These are phyloP conservation scores for Verticillium isaacii DNA, from an alignment of 2,329 filamentous ascomycete species.

Conservation along the genomic window DNA sequence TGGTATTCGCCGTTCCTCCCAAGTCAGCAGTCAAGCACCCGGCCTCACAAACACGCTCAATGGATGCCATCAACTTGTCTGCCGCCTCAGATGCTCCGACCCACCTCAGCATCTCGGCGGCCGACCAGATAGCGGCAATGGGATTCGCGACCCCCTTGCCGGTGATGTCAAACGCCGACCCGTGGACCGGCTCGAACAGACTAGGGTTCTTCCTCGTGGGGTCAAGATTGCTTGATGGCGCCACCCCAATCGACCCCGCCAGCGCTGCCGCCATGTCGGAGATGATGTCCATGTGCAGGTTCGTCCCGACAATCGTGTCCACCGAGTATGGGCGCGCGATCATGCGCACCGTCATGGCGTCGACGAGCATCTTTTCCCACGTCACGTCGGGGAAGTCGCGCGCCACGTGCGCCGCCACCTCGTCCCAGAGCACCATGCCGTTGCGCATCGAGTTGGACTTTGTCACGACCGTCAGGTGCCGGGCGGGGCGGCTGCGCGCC, in stretches of 20 bases:
- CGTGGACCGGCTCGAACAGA: conserved; percentile 56
- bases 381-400: conserved; percentile 55
- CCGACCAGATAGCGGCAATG: conserved; percentile 50
- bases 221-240: conserved; percentile 61
- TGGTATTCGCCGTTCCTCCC: conserved; percentile 29
- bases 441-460: conserved; percentile 64
- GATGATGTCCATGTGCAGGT: conserved; percentile 58
- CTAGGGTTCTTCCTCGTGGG: conserved; percentile 45
- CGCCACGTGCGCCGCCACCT: conserved; percentile 49
- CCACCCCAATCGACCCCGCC: conserved; percentile 65
- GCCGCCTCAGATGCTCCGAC: conserved; percentile 44
- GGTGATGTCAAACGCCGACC: conserved; percentile 49
- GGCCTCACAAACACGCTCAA: conserved; percentile 43
- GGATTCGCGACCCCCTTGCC: conserved; percentile 50
- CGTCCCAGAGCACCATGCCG: conserved; percentile 65
- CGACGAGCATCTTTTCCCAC: conserved; percentile 60
- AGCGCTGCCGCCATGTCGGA: conserved; percentile 63
- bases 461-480: conserved; percentile 57
- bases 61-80: conserved; percentile 38
- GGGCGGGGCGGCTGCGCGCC: conserved; percentile 45
- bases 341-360: conserved; percentile 46
- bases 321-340: conserved; percentile 52
- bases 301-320: conserved; percentile 61
- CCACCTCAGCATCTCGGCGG: conserved; percentile 49
- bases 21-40: conserved; percentile 47